A percentile compares a stretch with the other conserved stretches of the same genome.
phyloP scores from a whole-genome alignment of 257 asterid species.

The Ehretia macrophylla region DNA sequence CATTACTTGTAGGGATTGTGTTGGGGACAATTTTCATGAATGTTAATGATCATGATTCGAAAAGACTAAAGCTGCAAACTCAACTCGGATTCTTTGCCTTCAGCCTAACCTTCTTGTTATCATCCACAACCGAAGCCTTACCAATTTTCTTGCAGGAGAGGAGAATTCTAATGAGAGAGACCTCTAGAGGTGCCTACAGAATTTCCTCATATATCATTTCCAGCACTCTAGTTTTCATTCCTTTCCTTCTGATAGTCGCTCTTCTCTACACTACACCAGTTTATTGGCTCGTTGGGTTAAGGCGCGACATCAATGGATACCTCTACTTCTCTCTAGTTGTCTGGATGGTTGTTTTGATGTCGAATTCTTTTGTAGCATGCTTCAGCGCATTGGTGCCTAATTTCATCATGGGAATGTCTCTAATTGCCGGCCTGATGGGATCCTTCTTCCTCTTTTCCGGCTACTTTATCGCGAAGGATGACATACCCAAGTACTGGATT shows the following conservation, averaged over 20 bases:
- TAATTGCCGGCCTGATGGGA: slow-evolving; percentile 52
- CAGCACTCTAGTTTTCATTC: slow-evolving; percentile 60
- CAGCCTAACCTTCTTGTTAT: slow-evolving; percentile 58
- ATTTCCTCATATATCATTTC: slow-evolving; percentile 62
- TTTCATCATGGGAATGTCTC: slow-evolving; percentile 58
- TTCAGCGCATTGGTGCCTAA: slow-evolving; percentile 59
- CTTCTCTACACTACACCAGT: slow-evolving; percentile 52
- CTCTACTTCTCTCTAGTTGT: slow-evolving; percentile 52
- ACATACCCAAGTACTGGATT: slow-evolving; percentile 55
- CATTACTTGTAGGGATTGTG: slow-evolving; percentile 54
- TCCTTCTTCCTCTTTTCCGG: slow-evolving; percentile 79
- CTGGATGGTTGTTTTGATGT: slow-evolving; percentile 55
- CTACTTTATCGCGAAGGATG: slow-evolving; percentile 57
- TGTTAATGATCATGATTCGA: slow-evolving; percentile 21
- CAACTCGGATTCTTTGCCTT: slow-evolving; percentile 78
- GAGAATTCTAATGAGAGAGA: slow-evolving; percentile 55
- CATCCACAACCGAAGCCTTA: slow-evolving; percentile 85
- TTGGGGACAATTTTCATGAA: slow-evolving; percentile 59
- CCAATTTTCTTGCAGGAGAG: slow-evolving; percentile 77
- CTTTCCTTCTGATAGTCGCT: slow-evolving; percentile 56
- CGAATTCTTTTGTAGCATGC: slow-evolving; percentile 74
- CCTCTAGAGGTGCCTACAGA: slow-evolving; percentile 72
- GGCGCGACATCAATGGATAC: slow-evolving; percentile 32
- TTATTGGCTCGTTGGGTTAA: slow-evolving; percentile 69
- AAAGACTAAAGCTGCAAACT: slow-evolving; percentile 38